Conservation (phyloP, 345 rosid species). For the Euphorbia lathyris region DNA sequence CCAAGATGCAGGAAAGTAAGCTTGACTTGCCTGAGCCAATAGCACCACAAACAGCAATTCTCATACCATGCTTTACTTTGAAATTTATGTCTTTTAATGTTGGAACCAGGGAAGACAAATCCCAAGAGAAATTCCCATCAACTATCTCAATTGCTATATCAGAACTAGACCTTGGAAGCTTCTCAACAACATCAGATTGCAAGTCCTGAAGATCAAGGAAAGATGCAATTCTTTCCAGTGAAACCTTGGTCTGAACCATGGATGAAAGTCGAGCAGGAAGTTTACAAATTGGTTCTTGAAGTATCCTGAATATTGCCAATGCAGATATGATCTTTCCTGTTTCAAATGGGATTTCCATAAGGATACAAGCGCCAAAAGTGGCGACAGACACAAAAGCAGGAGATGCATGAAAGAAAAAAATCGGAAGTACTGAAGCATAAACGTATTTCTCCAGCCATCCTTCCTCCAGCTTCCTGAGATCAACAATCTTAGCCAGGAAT, state of each 20-base stretch:
- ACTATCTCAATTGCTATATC: slow-evolving; percentile 24
- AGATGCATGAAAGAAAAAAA: slow-evolving; percentile 20
- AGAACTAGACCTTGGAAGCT: slow-evolving; percentile 22
- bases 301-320: slow-evolving; percentile 32
- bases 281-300: slow-evolving; percentile 26
- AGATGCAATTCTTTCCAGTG: slow-evolving; percentile 31
- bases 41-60: slow-evolving; percentile 37
- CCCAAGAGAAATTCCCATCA: slow-evolving; percentile 39
- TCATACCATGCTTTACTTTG: slow-evolving; percentile 25
- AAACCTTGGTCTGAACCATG: slow-evolving; percentile 32
- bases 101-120: slow-evolving; percentile 20
- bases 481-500: slow-evolving; percentile 28
- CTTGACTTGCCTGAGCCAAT: slow-evolving; percentile 40
- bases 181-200: slow-evolving; percentile 27
- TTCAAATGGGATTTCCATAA: slow-evolving; percentile 25
- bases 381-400: slow-evolving; percentile 25
- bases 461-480: slow-evolving; percentile 24
- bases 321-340: slow-evolving; percentile 38
- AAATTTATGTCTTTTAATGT: slow-evolving; percentile 27
- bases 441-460: slow-evolving; percentile 33
- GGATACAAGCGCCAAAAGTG: slow-evolving; percentile 34
- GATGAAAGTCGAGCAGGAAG: slow-evolving; percentile 32
- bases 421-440: slow-evolving; percentile 15
- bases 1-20: slow-evolving; percentile 28
- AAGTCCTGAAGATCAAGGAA: slow-evolving; percentile 33